A percentile compares a stretch with the other conserved stretches of the same genome.
Conservation (phyloP, 208 protist species). For the Crithidia thermophila region DNA sequence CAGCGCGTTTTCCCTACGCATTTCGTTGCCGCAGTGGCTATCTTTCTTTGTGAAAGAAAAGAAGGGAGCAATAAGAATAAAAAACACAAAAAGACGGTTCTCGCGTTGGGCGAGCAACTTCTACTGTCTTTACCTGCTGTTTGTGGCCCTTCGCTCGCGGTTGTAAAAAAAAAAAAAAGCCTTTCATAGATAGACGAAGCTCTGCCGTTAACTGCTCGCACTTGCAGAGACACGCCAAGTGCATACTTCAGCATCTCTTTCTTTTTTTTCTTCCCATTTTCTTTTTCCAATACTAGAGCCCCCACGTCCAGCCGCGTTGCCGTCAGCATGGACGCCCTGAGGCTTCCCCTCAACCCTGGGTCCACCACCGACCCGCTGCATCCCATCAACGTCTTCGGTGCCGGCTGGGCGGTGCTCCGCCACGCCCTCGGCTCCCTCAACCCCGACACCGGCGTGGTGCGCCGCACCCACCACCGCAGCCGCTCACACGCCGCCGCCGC, state of each 20-base stretch:
- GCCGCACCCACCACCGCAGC: constrained; percentile 32
- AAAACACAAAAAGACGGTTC: too few species aligned
- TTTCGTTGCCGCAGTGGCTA: too few species aligned
- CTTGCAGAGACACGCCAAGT: too few species aligned
- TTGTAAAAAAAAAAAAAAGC: too few species aligned
- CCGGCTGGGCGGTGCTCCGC: constrained; percentile 36
- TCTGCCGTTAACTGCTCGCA: too few species aligned
- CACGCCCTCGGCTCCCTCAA: constrained; percentile 58
- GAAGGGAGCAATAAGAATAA: too few species aligned
- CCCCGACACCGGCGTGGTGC: constrained; percentile 63
- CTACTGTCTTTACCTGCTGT: too few species aligned
- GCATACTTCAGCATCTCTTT: not conserved
- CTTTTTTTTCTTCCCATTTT: constrained; percentile 14
- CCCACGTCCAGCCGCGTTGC: not conserved
- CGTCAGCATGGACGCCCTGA: constrained; percentile 6
- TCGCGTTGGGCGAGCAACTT: too few species aligned
- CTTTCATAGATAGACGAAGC: too few species aligned
- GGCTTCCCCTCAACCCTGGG: constrained; percentile 28
- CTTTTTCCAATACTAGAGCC: not conserved
- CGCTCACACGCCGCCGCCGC: constrained; percentile 4
- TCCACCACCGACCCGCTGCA: constrained; percentile 49
- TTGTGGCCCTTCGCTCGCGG: too few species aligned
- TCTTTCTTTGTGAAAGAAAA: too few species aligned
- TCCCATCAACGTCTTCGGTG: constrained; percentile 51
- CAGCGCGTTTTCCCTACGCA: too few species aligned